These are phyloP conservation scores for Claviceps digitariae DNA, from an alignment of 2,329 filamentous ascomycete species.

Conservation along the genomic window DNA sequence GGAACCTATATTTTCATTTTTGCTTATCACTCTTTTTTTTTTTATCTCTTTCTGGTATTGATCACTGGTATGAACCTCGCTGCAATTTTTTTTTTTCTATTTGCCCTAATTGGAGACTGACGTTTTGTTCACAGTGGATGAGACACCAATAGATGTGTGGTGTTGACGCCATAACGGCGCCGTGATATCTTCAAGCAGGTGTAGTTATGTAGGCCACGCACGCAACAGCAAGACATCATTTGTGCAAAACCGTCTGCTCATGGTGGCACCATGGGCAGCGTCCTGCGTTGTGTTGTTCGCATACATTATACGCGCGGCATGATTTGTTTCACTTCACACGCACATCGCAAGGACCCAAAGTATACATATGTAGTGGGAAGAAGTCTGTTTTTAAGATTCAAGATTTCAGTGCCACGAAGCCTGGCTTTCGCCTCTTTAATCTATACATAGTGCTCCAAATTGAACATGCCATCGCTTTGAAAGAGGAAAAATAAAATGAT, in stretches of 20 bases:
- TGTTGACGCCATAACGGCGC: too few species aligned
- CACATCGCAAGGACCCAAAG: not conserved
- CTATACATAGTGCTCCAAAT: constrained; percentile 4
- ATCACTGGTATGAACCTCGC: too few species aligned
- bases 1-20: constrained; percentile 16
- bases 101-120: too few species aligned
- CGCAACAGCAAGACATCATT: not conserved
- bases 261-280: not conserved
- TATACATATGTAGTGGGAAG: too few species aligned
- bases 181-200: too few species aligned
- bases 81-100: too few species aligned
- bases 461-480: constrained; percentile 1
- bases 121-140: too few species aligned
- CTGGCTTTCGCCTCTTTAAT: constrained; percentile 5
- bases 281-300: not conserved
- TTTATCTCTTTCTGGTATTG: not conserved
- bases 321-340: too few species aligned
- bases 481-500: not conserved
- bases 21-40: not conserved
- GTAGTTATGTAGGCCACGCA: not conserved
- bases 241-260: not conserved
- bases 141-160: too few species aligned
- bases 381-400: not conserved
- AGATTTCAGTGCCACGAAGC: constrained; percentile 1
- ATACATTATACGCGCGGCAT: too few species aligned